phyloP scores from a whole-genome alignment of 2,329 filamentous ascomycete genomes.

The Raffaelea albimanens region DNA sequence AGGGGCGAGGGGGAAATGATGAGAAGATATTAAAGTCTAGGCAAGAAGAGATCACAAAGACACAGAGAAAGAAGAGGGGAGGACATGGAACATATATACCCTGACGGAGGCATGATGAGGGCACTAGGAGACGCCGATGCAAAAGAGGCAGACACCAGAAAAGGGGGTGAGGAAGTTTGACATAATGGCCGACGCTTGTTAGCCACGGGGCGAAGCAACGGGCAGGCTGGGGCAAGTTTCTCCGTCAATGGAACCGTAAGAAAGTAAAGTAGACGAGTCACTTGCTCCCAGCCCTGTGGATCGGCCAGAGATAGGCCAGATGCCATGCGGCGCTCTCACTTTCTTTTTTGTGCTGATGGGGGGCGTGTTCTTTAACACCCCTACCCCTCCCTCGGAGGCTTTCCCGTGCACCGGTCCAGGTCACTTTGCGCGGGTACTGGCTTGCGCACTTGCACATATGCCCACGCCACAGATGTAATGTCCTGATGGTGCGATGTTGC shows the following conservation, averaged over 20 bases:
- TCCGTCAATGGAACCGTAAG: neutral
- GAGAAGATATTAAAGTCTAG: neutral
- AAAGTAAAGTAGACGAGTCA: neutral
- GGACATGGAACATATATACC: slow-evolving; percentile 5
- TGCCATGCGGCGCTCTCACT: slow-evolving; percentile 3
- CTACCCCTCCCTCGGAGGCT: no score
- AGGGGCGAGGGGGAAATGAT: neutral
- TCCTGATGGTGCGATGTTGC: no score
- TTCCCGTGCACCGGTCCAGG: no score
- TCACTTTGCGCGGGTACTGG: no score
- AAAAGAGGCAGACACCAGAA: neutral
- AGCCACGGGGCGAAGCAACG: neutral
- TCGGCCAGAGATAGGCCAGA: neutral
- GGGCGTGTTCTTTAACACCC: neutral
- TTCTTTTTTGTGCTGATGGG: neutral
- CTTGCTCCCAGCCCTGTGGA: slow-evolving; percentile 8
- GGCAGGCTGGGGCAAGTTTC: neutral
- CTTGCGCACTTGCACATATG: no score
- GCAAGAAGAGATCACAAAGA: neutral
- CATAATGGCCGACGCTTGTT: neutral
- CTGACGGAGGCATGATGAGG: neutral
- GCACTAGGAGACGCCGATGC: neutral
- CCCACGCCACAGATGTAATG: no score
- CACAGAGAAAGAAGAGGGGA: neutral
- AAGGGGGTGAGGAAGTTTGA: neutral